Evolutionary conservation across 352 stramenopile genomes (phyloP).

Genomic region (Phytophthora sp.): DNA sequence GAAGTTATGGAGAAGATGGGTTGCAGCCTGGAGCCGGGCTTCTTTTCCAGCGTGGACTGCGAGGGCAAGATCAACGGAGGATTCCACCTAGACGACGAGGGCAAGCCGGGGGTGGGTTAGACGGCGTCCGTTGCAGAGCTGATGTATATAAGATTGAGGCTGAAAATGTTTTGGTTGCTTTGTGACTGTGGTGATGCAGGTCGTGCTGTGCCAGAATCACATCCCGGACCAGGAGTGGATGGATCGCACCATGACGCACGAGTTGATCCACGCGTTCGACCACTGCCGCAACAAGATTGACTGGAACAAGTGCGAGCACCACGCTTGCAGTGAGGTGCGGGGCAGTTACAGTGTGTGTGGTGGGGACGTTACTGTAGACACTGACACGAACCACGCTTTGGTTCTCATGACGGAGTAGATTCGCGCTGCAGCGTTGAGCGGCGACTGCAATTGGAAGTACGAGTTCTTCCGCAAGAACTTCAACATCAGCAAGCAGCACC

Average conservation of each 20-base stretch:
- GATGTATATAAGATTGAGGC: background rate
- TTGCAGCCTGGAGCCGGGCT: constrained; percentile 72
- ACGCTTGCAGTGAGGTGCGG: constrained; percentile 91
- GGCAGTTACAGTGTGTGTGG: background rate
- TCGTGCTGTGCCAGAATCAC: constrained; percentile 92
- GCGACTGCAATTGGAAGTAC: constrained; percentile 92
- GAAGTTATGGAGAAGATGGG: constrained; percentile 89
- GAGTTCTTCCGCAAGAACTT: constrained; percentile 93
- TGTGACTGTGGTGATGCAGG: constrained; percentile 28
- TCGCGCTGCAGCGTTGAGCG: constrained; percentile 79
- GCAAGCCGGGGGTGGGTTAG: constrained; percentile 64
- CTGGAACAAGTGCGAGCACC: constrained; percentile 93
- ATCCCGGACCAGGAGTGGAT: constrained; percentile 92
- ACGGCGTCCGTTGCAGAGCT: background rate
- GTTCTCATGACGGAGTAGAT: constrained; percentile 39
- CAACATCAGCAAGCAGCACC: constrained; percentile 89
- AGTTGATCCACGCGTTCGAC: constrained; percentile 95
- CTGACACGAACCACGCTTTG: no score
- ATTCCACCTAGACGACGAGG: constrained; percentile 82
- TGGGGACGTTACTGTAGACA: no score
- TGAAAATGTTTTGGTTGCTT: constrained; percentile 10
- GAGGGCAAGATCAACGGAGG: constrained; percentile 87
- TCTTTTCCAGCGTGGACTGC: constrained; percentile 86
- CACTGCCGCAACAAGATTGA: constrained; percentile 93
- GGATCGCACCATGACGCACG: constrained; percentile 92